phyloP scores from a whole-genome alignment of 2,329 filamentous ascomycete species.

The Talaromyces sp. region DNA sequence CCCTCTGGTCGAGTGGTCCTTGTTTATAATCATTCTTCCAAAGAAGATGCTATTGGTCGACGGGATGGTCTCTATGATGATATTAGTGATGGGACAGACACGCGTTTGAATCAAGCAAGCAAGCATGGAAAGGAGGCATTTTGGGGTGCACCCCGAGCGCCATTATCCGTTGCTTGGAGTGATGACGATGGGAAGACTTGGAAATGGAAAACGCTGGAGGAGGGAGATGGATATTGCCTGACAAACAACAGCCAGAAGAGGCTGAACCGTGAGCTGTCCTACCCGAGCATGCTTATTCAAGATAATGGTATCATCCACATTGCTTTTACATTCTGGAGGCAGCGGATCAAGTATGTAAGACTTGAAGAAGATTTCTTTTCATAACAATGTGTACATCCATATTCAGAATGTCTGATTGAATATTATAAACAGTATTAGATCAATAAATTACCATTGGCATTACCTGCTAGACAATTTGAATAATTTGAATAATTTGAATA shows the following conservation, averaged over 20 bases:
- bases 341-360: slow-evolving; percentile 46
- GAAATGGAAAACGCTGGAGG: slow-evolving; percentile 45
- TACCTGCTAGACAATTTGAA: too few relatives aligned
- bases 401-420: too few relatives aligned
- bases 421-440: background rate
- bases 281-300: slow-evolving; percentile 46
- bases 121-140: slow-evolving; percentile 44
- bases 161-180: slow-evolving; percentile 28
- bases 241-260: slow-evolving; percentile 49
- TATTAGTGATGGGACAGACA: slow-evolving; percentile 47
- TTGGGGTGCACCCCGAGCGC: slow-evolving; percentile 46
- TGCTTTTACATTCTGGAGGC: slow-evolving; percentile 49
- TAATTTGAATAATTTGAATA: too few relatives aligned
- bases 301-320: slow-evolving; percentile 36
- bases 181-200: slow-evolving; percentile 43
- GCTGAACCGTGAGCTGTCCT: slow-evolving; percentile 49
- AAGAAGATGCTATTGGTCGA: slow-evolving; percentile 34
- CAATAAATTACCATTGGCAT: background rate
- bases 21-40: slow-evolving; percentile 47
- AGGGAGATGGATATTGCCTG: slow-evolving; percentile 51
- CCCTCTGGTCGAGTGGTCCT: slow-evolving; percentile 40
- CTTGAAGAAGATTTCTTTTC: slow-evolving; percentile 23
- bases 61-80: slow-evolving; percentile 51
- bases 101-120: slow-evolving; percentile 41
- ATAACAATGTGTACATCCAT: background rate